phyloP scores from a whole-genome alignment of 2,329 filamentous ascomycete species.

The Daldinia sp. region DNA sequence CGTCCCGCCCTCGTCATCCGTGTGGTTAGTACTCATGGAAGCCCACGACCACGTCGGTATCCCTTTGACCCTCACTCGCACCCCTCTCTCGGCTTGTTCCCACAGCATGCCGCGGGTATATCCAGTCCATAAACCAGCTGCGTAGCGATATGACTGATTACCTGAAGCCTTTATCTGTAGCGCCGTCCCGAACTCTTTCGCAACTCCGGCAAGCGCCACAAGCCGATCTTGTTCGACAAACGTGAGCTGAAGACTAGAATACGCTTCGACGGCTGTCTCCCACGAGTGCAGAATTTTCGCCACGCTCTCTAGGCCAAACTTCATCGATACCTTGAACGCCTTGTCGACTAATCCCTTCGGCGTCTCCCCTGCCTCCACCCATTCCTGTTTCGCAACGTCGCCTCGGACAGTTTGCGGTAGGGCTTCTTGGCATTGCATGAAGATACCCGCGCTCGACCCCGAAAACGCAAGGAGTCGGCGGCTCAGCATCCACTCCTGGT shows the following conservation, averaged over 20 bases:
- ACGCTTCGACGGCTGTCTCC: conserved; percentile 19
- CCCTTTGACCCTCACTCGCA: conserved; percentile 5
- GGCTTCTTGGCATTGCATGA: conserved; percentile 20
- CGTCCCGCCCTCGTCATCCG: background rate
- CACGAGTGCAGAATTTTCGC: conserved; percentile 1
- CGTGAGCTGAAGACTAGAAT: conserved; percentile 23
- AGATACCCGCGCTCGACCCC: conserved; percentile 12
- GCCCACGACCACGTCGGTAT: conserved; percentile 22
- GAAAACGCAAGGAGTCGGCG: conserved; percentile 27
- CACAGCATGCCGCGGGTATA: conserved; percentile 12
- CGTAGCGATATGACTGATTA: background rate
- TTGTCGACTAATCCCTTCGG: background rate
- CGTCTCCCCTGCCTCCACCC: conserved; percentile 9
- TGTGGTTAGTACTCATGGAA: conserved; percentile 17
- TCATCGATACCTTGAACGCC: background rate
- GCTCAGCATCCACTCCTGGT: conserved; percentile 31
- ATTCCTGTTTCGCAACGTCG: conserved; percentile 9
- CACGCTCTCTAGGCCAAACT: background rate
- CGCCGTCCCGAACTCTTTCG: conserved; percentile 23
- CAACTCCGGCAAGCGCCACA: conserved; percentile 27
- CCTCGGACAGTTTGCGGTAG: conserved; percentile 3
- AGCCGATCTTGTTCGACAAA: conserved; percentile 28
- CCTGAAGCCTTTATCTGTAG: background rate
- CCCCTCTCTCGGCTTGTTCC: conserved; percentile 13
- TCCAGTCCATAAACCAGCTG: background rate